Percentiles rank a stretch among this genome's conserved stretches.
Evolutionary conservation across 768 basidiomycete genomes (phyloP).

Genomic region (Strobilomyces echinocephalus): DNA sequence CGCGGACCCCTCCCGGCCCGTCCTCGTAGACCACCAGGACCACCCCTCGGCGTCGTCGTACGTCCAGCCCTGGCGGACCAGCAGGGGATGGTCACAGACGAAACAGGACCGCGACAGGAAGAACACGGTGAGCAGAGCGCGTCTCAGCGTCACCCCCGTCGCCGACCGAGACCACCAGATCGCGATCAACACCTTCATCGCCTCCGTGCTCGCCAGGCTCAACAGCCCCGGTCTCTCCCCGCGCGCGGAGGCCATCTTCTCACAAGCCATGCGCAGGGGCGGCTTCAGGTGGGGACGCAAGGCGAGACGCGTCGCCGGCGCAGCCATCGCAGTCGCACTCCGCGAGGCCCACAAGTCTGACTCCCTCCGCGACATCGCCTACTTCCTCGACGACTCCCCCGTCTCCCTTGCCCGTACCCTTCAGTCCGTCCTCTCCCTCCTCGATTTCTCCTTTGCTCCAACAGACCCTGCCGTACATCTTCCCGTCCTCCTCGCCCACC

Average conservation of each 20-base stretch:
- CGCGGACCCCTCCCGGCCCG: constrained; percentile 53
- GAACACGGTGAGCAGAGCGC: constrained; percentile 47
- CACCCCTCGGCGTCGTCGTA: constrained; percentile 34
- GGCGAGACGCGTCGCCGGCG: constrained; percentile 65
- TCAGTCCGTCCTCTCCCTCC: constrained; percentile 45
- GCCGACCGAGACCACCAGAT: constrained; percentile 37
- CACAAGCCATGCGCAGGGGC: constrained; percentile 56
- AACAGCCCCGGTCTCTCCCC: constrained; percentile 55
- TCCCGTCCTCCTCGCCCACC: constrained; percentile 48
- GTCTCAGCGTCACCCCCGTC: constrained; percentile 9
- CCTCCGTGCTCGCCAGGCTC: constrained; percentile 53
- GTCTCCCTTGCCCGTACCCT: constrained; percentile 52
- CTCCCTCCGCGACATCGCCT: constrained; percentile 64
- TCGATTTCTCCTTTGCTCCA: constrained; percentile 49
- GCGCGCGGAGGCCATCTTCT: constrained; percentile 66
- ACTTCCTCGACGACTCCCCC: constrained; percentile 52
- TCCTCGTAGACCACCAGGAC: constrained; percentile 49
- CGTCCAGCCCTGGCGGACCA: constrained; percentile 45
- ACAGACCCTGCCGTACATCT: constrained; percentile 61
- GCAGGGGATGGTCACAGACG: constrained; percentile 56
- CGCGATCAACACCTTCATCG: constrained; percentile 61
- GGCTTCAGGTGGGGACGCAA: constrained; percentile 70
- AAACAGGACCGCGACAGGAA: constrained; percentile 60
- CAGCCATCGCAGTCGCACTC: constrained; percentile 63
- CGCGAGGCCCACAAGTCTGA: constrained; percentile 69